Percentiles rank a stretch among this genome's conserved stretches.
Evolutionary conservation across 768 basidiomycete genomes (phyloP).

Genomic region (Lentinus brumalis): DNA sequence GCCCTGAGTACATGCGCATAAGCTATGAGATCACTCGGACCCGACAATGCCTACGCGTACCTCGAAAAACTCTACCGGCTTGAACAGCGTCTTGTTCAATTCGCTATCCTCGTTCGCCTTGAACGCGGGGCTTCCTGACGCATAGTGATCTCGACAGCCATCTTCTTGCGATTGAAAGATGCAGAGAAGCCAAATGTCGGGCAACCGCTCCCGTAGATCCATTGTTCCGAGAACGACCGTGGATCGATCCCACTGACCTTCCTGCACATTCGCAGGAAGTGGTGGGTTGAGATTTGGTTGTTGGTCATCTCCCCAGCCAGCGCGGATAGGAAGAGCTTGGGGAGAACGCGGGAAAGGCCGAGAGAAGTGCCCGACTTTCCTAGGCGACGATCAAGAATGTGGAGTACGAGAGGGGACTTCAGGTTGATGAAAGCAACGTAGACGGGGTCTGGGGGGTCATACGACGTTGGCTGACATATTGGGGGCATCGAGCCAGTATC

Average conservation of each 20-base stretch:
- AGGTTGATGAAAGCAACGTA: conserved; percentile 88
- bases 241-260: conserved; percentile 93
- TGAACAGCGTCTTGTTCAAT: conserved; percentile 62
- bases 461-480: conserved; percentile 85
- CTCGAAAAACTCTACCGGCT: conserved; percentile 90
- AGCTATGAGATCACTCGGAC: neutral
- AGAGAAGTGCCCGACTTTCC: conserved; percentile 95
- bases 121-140: conserved; percentile 81
- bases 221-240: conserved; percentile 93
- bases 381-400: conserved; percentile 91
- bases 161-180: conserved; percentile 95
- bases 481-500: conserved; percentile 91
- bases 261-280: conserved; percentile 88
- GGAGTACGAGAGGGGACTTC: conserved; percentile 93
- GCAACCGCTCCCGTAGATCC: conserved; percentile 98
- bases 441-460: conserved; percentile 82
- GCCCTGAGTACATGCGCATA: conserved; percentile 50
- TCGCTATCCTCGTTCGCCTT: conserved; percentile 66
- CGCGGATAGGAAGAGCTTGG: conserved; percentile 92
- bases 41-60: conserved; percentile 39
- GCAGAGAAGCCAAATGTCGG: conserved; percentile 89
- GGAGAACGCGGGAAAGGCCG: conserved; percentile 91
- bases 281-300: conserved; percentile 85
- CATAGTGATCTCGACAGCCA: conserved; percentile 97
- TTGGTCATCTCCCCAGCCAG: conserved; percentile 87